A percentile compares a stretch with the other conserved stretches of the same genome.
Conservation (phyloP, 495 filamentous ascomycete species). For the Cercophora sp. region DNA sequence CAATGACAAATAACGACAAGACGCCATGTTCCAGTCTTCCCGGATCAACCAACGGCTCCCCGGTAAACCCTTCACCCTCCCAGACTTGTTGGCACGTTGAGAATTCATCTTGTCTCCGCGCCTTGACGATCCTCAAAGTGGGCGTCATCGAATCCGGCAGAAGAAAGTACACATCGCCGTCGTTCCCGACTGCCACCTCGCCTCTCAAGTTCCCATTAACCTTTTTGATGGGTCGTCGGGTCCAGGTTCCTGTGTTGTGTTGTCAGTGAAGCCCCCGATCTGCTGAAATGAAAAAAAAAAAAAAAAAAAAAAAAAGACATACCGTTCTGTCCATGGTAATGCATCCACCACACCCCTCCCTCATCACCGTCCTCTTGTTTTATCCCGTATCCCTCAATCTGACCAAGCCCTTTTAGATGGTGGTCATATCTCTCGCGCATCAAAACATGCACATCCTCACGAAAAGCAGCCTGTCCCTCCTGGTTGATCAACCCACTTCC, state of each 20-base stretch:
- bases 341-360: constrained; percentile 35
- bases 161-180: constrained; percentile 34
- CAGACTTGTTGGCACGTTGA: constrained; percentile 31
- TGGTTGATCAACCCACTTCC: constrained; percentile 43
- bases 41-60: constrained; percentile 38
- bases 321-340: constrained; percentile 38
- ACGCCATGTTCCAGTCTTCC: constrained; percentile 33
- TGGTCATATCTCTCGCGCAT: too few relatives aligned
- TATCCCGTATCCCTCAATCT: too few relatives aligned
- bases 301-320: constrained; percentile 24
- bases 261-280: too few relatives aligned
- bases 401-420: too few relatives aligned
- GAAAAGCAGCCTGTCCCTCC: constrained; percentile 45
- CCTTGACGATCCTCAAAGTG: constrained; percentile 29
- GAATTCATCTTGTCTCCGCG: constrained; percentile 24
- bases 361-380: constrained; percentile 27
- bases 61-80: constrained; percentile 26
- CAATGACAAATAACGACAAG: constrained; percentile 37
- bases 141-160: constrained; percentile 27
- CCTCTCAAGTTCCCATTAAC: constrained; percentile 34
- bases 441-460: constrained; percentile 43
- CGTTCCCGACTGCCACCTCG: constrained; percentile 29
- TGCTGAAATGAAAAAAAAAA: too few relatives aligned
- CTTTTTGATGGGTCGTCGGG: constrained; percentile 23
- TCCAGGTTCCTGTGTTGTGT: constrained; percentile 28